Percentiles rank a stretch among this genome's conserved stretches.
These are phyloP conservation scores for Leccinellum luteum DNA, from an alignment of 768 basidiomycete species.

Conservation along the genomic window DNA sequence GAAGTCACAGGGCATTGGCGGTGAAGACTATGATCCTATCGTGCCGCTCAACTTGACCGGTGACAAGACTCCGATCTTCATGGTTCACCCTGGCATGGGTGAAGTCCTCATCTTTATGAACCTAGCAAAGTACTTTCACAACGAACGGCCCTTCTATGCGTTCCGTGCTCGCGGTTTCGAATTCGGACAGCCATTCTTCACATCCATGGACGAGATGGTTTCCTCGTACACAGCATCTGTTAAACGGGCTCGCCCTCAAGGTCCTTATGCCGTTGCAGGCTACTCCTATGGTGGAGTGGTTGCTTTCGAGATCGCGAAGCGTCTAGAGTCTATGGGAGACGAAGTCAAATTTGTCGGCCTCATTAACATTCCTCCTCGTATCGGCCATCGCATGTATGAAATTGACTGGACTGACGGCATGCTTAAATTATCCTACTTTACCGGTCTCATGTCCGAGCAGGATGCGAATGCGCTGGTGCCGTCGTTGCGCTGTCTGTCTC, in stretches of 20 bases:
- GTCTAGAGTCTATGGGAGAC: not conserved
- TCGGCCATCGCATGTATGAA: not conserved
- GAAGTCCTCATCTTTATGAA: not conserved
- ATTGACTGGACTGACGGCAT: not conserved
- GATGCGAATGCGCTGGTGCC: not conserved
- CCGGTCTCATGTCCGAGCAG: not conserved
- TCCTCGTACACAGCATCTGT: not conserved
- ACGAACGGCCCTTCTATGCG: not conserved
- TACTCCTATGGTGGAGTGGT: not conserved
- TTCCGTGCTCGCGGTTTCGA: not conserved
- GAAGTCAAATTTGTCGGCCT: not conserved
- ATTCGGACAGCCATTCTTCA: not conserved
- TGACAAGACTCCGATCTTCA: not conserved
- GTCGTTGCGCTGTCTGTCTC: not conserved
- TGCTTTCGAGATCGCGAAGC: not conserved
- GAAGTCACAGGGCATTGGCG: not conserved
- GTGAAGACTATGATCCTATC: constrained; percentile 2
- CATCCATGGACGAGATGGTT: not conserved
- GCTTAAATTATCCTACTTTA: not conserved
- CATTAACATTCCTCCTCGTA: not conserved
- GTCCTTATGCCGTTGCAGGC: not conserved
- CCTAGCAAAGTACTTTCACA: not conserved
- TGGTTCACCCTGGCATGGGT: not conserved
- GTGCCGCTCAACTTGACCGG: not conserved
- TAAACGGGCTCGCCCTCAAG: not conserved